These are phyloP conservation scores for Ophiostoma australiae DNA, from an alignment of 2,329 filamentous ascomycete genomes.

Conservation along the genomic window DNA sequence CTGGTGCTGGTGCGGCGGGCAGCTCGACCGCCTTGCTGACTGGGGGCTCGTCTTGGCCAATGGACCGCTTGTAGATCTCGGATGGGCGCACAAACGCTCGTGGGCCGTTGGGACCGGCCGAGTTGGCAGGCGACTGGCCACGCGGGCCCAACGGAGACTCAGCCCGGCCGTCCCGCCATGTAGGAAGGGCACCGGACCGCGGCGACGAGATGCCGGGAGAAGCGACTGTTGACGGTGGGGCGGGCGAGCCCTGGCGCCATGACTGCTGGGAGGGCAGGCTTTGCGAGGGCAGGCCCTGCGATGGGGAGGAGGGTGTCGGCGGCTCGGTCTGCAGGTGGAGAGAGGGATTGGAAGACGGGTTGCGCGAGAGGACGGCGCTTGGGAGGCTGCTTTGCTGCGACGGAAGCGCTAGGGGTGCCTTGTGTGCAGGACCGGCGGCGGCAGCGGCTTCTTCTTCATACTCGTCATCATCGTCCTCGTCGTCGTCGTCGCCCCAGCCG, in stretches of 20 bases:
- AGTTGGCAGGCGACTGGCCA: constrained; percentile 29
- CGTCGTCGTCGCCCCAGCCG: constrained; percentile 77
- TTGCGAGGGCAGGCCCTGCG: constrained; percentile 16
- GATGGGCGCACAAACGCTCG: constrained; percentile 64
- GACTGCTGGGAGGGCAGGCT: constrained; percentile 8
- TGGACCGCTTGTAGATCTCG: constrained; percentile 68
- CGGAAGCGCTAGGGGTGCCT: constrained; percentile 20
- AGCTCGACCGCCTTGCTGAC: not conserved
- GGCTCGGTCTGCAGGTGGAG: constrained; percentile 29
- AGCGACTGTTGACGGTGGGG: constrained; percentile 24
- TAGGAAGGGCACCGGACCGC: constrained; percentile 29
- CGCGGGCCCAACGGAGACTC: constrained; percentile 38
- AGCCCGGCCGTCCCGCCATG: constrained; percentile 37
- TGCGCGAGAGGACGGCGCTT: constrained; percentile 20
- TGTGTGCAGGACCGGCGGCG: constrained; percentile 6
- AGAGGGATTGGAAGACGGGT: constrained; percentile 27
- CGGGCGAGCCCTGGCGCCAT: constrained; percentile 24
- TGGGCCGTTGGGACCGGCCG: constrained; percentile 31
- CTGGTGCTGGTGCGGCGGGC: constrained; percentile 10
- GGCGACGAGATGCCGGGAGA: constrained; percentile 15
- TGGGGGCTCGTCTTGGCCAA: constrained; percentile 4
- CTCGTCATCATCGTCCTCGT: constrained; percentile 53
- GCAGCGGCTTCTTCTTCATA: constrained; percentile 27
- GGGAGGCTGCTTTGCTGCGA: constrained; percentile 17
- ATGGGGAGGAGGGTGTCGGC: constrained; percentile 20